Evolutionary conservation across 495 filamentous ascomycete genomes (phyloP), one percentile per base, ranked within the genome.

Genomic region (Penicillium desertorum): DNA sequence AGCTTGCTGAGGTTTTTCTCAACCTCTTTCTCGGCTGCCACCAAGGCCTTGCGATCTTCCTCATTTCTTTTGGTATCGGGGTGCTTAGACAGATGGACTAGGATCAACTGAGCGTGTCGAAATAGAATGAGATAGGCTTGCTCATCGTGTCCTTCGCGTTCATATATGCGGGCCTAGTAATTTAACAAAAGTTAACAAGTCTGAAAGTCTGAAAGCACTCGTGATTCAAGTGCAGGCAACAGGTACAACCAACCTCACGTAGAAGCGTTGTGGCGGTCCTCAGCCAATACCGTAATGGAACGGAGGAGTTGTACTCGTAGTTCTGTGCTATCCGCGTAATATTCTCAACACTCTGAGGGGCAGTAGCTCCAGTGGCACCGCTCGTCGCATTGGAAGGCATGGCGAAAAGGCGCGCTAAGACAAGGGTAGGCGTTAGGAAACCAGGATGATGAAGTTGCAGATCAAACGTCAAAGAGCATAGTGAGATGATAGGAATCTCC

Each of bases 71-170:
- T 30, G 9, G 76, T 74, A 36, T 82, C 74, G 1, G 88, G 87
- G 62, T 91, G 88, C 1, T 65, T 74, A 1, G 77, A 73, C 14
- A 91, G 76, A 41, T 83, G 76, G 2, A 85, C 76, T 29, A 87
- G 74, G 4, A 89, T 78, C 7, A 97, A 81, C 46, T 82, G 80
- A 11, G 88, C 87, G 72, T 92, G 90, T 67, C 94, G 85, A 59
- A 92, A 87, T 9, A 96, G 80, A 17, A 97, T 78, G 22, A 97
- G 76, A 73, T 94, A 98, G 2, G 93, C 87, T 66, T 93, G 88
- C 56, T 92, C 83, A 46, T 91, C 80, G 73, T 96, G 89, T 54
- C 88, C 86, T 74, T 98, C 95, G 19, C 77, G 82, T 64, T 92
- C 82, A 70, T 96, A 96, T 59, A 91, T 90, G 11, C 77, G 76